Conservation (phyloP, 2,329 filamentous ascomycete genomes). For the Tympanopsis confertula region DNA sequence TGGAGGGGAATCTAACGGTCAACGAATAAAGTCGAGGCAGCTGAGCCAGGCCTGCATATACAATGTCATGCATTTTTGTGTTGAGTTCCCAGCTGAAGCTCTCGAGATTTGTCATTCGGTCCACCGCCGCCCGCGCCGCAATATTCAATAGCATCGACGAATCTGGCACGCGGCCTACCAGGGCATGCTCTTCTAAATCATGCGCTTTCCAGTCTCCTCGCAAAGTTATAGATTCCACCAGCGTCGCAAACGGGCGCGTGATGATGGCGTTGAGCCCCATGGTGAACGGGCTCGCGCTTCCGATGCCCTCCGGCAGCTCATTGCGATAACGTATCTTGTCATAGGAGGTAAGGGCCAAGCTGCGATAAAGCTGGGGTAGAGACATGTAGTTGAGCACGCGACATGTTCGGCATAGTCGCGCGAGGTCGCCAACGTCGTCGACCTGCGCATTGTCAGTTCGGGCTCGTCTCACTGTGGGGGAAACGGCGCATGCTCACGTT, state of each 20-base stretch:
- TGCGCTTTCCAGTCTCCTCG: slow-evolving; percentile 44
- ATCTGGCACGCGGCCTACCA: slow-evolving; percentile 46
- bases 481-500: slow-evolving; percentile 24
- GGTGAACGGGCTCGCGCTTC: slow-evolving; percentile 49
- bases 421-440: slow-evolving; percentile 44
- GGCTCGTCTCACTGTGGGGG: background rate
- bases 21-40: slow-evolving; percentile 36
- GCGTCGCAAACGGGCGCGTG: slow-evolving; percentile 35
- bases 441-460: slow-evolving; percentile 27
- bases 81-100: slow-evolving; percentile 49
- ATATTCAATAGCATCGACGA: slow-evolving; percentile 53
- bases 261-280: slow-evolving; percentile 53
- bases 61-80: slow-evolving; percentile 44
- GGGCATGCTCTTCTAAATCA: slow-evolving; percentile 43
- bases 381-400: slow-evolving; percentile 54
- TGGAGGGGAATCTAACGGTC: slow-evolving; percentile 41
- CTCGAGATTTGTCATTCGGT: slow-evolving; percentile 42
- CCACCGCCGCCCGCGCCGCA: slow-evolving; percentile 42
- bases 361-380: slow-evolving; percentile 45
- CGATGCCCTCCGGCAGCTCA: slow-evolving; percentile 46
- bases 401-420: slow-evolving; percentile 45
- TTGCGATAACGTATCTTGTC: slow-evolving; percentile 43
- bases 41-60: slow-evolving; percentile 42
- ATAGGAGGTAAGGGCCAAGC: slow-evolving; percentile 43
- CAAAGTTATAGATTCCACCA: slow-evolving; percentile 38